Evolutionary conservation across 805 yeast species (phyloP), one percentile per base, ranked within the genome.

Genomic region (Maudiozyma pseudohumilis): DNA sequence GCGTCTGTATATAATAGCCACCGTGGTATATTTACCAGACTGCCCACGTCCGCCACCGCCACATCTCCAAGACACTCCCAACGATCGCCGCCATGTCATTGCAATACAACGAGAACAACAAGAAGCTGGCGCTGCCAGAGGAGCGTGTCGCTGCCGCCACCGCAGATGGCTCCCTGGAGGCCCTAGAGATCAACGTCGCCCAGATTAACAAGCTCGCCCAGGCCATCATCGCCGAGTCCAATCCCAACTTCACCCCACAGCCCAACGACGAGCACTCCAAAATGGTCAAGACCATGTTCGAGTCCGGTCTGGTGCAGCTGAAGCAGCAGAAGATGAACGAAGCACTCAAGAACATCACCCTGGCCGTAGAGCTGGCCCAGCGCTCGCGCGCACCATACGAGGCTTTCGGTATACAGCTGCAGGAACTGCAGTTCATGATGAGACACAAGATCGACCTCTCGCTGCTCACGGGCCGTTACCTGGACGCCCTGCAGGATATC

Each of bases 401-500:
- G 52, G 66, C 80, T 5, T 82, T 82, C 56, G 86, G 75, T 43
- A 69, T 80, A 12, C 80, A 83, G 20, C 56, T 81, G 35, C 82
- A 77, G 54, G 92, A 82, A 54, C 58, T 80, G 35, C 68, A 74
- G 30, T 69, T 77, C 47, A 73, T 81, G 53, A 59, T 82, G 38
- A 76, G 77, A 67, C 77, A 82, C 35, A 68, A 88, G 44, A 72
- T 84, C 19, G 94, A 82, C 51, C 77, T 87, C 0, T 67, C 73
- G 46, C 61, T 80, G 52, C 66, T 76, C 55, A 60, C 66, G 36
- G 68, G 72, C 29, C 65, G 74, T 37, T 75, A 66, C 53, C 46
- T 75, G 32, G 73, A 71, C 39, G 88, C 87, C 0, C 70, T 63
- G 52, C 74, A 75, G 46, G 94, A 82, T 52, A 74, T 83, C 3